Evolutionary conservation across 192 early-diverging fungal species (phyloP).

Genomic region (Umbelopsis vinacea): DNA sequence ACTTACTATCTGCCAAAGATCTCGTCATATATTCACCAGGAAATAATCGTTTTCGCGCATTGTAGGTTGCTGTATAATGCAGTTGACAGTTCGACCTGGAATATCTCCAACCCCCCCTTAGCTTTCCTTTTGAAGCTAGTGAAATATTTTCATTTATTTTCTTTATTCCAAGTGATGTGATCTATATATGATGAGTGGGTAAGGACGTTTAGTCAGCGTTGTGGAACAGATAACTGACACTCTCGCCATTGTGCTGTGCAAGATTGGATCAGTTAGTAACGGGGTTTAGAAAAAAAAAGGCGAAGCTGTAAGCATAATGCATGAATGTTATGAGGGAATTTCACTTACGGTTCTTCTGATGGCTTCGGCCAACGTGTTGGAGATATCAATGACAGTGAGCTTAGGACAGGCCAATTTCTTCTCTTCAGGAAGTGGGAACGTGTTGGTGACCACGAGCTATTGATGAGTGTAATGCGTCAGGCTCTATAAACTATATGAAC

Average conservation of each 20-base stretch:
- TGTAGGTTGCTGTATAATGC: too few relatives aligned
- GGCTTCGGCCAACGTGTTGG: conserved; percentile 90
- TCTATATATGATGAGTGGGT: neutral
- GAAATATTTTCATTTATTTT: neutral
- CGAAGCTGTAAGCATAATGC: neutral
- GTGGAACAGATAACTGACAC: conserved; percentile 41
- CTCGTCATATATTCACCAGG: too few relatives aligned
- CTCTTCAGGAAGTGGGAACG: conserved; percentile 80
- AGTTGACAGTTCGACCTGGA: too few relatives aligned
- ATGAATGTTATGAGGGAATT: too few relatives aligned
- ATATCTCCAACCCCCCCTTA: too few relatives aligned
- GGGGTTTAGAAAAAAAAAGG: conserved; percentile 2
- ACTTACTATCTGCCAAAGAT: too few relatives aligned
- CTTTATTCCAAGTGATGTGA: neutral
- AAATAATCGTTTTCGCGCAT: too few relatives aligned
- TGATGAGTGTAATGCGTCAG: neutral
- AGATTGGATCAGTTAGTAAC: conserved; percentile 4
- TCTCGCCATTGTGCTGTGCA: conserved; percentile 44
- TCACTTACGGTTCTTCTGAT: conserved; percentile 67
- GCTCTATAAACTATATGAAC: neutral
- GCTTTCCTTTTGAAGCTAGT: neutral
- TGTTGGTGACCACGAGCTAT: conserved; percentile 85
- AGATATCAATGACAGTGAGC: conserved; percentile 85
- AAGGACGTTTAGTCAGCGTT: conserved; percentile 31
- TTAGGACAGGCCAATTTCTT: conserved; percentile 75